Base-by-base conservation (phyloP, 768 basidiomycete genomes). In the Daedaleopsis nitida region DNA sequence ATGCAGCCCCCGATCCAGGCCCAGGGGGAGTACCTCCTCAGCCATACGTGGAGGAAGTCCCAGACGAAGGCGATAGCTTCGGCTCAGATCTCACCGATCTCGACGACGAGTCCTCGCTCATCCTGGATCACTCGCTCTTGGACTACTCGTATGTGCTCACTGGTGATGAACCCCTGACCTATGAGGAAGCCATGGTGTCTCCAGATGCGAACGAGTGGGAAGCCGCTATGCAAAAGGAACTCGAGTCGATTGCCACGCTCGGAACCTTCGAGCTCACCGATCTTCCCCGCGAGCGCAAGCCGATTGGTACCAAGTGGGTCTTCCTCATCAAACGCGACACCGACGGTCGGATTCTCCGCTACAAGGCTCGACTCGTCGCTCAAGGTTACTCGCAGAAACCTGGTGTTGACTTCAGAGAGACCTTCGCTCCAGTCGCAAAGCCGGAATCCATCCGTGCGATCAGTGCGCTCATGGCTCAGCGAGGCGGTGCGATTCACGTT, bases 331-430 rank as follows among this genome's bases (percentile, higher is more conserved):
- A 85, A 65, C 55, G 67, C 34, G 76, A 80, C 57, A n/a, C n/a
- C n/a, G n/a, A 62, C 69, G 78, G 80, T 11, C 50, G 65, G 0
- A 68, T 81, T 27, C 57, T 63, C 2, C 65, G 70, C 6, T 76
- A 77, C 73, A 82, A 82, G 65, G 80, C 77, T 0, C 52, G 76
- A 0, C 67, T 83, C 0, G 79, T 83, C 0, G 78, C 78, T 0
- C 69, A 77, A 57, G 77, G 82, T 0, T 79, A 75, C 68, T 57
- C 70, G 0, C 82, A 84, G 64, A 62, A 69, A 1, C 68, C 68
- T 1, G 75, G 81, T 0, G 59, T 78, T 10, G 75, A 83, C 59
- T 83, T 74, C 66, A 56, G 65, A 27, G 75, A 79, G 14, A 79
- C 76, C 0, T 78, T 70, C 50, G 65, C 74, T 0, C 77, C 78